Percentiles rank a stretch among this genome's conserved stretches.
Evolutionary conservation across 1,284 basidiomycete genomes (phyloP).

Genomic region (Pseudozyma pruni): DNA sequence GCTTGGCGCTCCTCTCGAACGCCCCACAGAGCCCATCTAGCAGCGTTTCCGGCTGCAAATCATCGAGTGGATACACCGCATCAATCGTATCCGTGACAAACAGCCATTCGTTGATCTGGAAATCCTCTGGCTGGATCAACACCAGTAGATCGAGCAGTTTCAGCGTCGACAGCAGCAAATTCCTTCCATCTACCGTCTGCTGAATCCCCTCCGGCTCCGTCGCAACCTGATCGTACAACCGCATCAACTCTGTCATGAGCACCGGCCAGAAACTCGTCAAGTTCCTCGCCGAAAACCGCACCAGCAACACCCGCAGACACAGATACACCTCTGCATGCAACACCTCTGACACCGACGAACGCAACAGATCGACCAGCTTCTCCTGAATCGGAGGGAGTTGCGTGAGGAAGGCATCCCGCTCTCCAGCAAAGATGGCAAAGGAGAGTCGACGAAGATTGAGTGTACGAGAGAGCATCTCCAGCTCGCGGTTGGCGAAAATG

Average conservation of each 20-base stretch:
- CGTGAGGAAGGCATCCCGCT: constrained; percentile 87
- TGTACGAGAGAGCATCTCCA: constrained; percentile 89
- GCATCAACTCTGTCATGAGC: constrained; percentile 86
- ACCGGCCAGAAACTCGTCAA: constrained; percentile 97
- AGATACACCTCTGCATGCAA: constrained; percentile 90
- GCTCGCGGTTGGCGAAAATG: constrained; percentile 94
- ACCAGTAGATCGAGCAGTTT: constrained; percentile 93
- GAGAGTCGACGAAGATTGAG: constrained; percentile 87
- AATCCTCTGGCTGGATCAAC: constrained; percentile 93
- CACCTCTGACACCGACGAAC: constrained; percentile 79
- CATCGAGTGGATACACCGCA: constrained; percentile 85
- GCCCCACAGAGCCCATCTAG: constrained; percentile 86
- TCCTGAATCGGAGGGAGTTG: constrained; percentile 94
- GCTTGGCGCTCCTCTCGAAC: constrained; percentile 70
- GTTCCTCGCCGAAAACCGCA: constrained; percentile 90
- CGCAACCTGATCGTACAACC: constrained; percentile 72
- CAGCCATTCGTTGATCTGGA: constrained; percentile 99
- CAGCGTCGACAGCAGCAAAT: constrained; percentile 84
- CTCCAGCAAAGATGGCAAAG: constrained; percentile 83
- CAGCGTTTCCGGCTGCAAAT: constrained; percentile 84
- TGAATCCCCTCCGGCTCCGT: constrained; percentile 70
- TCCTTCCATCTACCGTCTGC: constrained; percentile 82
- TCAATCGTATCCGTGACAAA: constrained; percentile 98
- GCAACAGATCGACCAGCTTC: constrained; percentile 91
- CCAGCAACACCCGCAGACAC: constrained; percentile 88